Evolutionary conservation across 1,284 basidiomycete genomes (phyloP).

Genomic region (Malassezia nana): DNA sequence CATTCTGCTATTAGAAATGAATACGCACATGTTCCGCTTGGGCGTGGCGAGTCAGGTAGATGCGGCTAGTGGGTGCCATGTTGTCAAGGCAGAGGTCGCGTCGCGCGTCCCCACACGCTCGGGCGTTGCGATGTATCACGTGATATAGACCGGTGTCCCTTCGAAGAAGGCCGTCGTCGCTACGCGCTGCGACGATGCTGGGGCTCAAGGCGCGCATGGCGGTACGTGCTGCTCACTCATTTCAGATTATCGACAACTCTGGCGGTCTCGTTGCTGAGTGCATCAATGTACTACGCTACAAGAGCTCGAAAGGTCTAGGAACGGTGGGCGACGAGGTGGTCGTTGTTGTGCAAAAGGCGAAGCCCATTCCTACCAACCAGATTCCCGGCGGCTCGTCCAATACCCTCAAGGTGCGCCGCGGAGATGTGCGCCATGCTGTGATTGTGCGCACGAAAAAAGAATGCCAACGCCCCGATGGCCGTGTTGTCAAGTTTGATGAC

Average conservation of each 20-base stretch:
- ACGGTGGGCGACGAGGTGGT: slow-evolving; percentile 86
- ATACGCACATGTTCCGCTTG: slow-evolving; percentile 38
- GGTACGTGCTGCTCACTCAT: slow-evolving; percentile 15
- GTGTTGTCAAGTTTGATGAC: slow-evolving; percentile 84
- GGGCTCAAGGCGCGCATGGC: slow-evolving; percentile 47
- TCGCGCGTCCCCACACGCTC: not conserved
- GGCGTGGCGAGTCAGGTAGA: slow-evolving; percentile 37
- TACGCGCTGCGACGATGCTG: slow-evolving; percentile 27
- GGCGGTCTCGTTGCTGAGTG: slow-evolving; percentile 90
- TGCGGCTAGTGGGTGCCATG: slow-evolving; percentile 24
- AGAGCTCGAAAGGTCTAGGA: slow-evolving; percentile 67
- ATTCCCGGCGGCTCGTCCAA: slow-evolving; percentile 39
- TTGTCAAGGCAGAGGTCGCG: not conserved
- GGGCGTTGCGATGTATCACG: not conserved
- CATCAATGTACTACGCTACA: slow-evolving; percentile 91
- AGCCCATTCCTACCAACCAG: slow-evolving; percentile 56
- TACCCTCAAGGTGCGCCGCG: slow-evolving; percentile 60
- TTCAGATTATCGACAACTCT: slow-evolving; percentile 93
- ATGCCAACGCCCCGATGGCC: slow-evolving; percentile 73
- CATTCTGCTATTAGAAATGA: slow-evolving; percentile 21
- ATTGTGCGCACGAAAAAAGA: slow-evolving; percentile 82
- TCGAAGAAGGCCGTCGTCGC: not conserved
- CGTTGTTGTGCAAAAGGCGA: slow-evolving; percentile 84
- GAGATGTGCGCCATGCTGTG: slow-evolving; percentile 86
- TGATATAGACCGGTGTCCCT: not conserved